These are phyloP conservation scores for Phytophthora pistaciae DNA, from an alignment of 352 stramenopile genomes.

Conservation along the genomic window DNA sequence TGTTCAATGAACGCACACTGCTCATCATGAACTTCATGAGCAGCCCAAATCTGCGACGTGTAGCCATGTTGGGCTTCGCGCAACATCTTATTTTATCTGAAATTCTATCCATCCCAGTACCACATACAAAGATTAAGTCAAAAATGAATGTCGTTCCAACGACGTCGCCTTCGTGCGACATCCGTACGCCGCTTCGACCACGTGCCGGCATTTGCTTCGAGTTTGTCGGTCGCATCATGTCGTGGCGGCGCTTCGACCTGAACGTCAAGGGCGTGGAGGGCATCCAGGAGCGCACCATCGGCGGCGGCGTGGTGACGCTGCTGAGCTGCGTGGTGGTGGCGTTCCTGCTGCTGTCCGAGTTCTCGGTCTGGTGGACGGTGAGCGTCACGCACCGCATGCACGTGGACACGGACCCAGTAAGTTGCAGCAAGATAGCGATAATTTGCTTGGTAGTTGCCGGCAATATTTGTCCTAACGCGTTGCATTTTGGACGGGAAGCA, in stretches of 20 bases:
- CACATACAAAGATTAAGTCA: not conserved
- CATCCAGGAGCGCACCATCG: conserved; percentile 90
- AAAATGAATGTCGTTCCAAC: not conserved
- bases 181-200: not conserved
- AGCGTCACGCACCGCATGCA: conserved; percentile 90
- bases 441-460: not conserved
- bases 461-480: conserved; percentile 20
- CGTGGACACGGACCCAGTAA: conserved; percentile 84
- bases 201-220: conserved; percentile 15
- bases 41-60: conserved; percentile 10
- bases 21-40: not conserved
- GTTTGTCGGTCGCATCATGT: conserved; percentile 27
- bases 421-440: conserved; percentile 7
- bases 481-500: conserved; percentile 42
- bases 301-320: conserved; percentile 84
- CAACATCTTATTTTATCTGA: not conserved
- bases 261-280: conserved; percentile 91
- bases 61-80: not conserved
- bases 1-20: not conserved
- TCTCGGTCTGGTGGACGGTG: conserved; percentile 88
- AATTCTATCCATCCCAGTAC: not conserved
- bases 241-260: conserved; percentile 88
- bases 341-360: conserved; percentile 85
- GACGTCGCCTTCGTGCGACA: not conserved
- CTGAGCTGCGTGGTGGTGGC: conserved; percentile 76